phyloP scores from a whole-genome alignment of 2,329 filamentous ascomycete genomes.

The Myriosclerotinia scirpicola region DNA sequence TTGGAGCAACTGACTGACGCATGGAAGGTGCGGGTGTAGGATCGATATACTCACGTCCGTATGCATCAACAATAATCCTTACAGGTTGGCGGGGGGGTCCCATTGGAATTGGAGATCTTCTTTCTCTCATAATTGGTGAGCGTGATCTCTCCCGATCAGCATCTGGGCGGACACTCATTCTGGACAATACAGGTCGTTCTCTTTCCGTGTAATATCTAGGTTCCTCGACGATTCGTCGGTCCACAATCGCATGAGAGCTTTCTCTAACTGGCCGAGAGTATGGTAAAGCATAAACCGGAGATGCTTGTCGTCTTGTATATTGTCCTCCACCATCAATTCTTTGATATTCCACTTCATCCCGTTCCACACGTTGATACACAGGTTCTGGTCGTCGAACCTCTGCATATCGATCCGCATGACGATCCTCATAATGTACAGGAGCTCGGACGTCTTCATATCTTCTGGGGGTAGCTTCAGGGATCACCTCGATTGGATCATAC shows the following conservation, averaged over 20 bases:
- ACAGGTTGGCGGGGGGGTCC: constrained; percentile 51
- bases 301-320: constrained; percentile 34
- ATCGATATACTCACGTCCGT: constrained; percentile 76
- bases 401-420: constrained; percentile 33
- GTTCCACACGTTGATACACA: constrained; percentile 35
- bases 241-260: constrained; percentile 34
- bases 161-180: constrained; percentile 52
- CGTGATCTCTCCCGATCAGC: constrained; percentile 50
- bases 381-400: constrained; percentile 33
- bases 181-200: constrained; percentile 39
- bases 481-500: constrained; percentile 42
- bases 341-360: constrained; percentile 36
- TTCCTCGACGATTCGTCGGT: constrained; percentile 36
- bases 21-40: constrained; percentile 48
- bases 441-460: constrained; percentile 31
- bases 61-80: constrained; percentile 77
- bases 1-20: constrained; percentile 56
- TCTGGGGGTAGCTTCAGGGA: constrained; percentile 28
- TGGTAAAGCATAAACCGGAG: constrained; percentile 36
- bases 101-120: constrained; percentile 49
- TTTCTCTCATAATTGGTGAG: constrained; percentile 49
- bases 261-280: constrained; percentile 36
- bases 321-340: constrained; percentile 27
- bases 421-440: constrained; percentile 30
- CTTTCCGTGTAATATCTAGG: constrained; percentile 49